phyloP scores from a whole-genome alignment of 2,329 filamentous ascomycete genomes.

The Aureobasidium zeae region DNA sequence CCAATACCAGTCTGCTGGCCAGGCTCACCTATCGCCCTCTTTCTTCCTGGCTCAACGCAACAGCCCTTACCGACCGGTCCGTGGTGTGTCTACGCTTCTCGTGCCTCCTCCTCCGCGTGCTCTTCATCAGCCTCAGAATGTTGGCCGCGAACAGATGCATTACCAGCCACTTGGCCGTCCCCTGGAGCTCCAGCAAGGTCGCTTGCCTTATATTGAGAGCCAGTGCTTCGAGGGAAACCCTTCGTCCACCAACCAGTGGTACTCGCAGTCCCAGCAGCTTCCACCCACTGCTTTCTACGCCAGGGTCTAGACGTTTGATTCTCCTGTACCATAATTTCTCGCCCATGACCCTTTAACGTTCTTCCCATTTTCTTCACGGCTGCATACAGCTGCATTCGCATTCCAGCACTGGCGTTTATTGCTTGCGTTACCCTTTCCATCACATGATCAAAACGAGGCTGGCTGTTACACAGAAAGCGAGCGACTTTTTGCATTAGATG shows the following conservation, averaged over 20 bases:
- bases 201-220: conserved; percentile 34
- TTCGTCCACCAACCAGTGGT: conserved; percentile 11
- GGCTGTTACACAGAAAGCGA: conserved; percentile 10
- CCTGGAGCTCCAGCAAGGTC: conserved; percentile 37
- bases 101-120: conserved; percentile 76
- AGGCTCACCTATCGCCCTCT: conserved; percentile 60
- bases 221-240: conserved; percentile 26
- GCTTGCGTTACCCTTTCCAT: neutral
- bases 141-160: conserved; percentile 42
- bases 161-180: conserved; percentile 42
- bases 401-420: conserved; percentile 5
- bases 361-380: neutral
- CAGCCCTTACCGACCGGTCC: conserved; percentile 86
- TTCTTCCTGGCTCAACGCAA: conserved; percentile 79
- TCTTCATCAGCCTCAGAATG: conserved; percentile 48
- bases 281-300: conserved; percentile 8
- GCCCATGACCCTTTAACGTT: neutral
- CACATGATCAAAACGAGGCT: neutral
- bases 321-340: conserved; percentile 14
- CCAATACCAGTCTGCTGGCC: conserved; percentile 34
- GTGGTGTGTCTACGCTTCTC: conserved; percentile 80
- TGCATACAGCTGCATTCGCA: conserved; percentile 5
- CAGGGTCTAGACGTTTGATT: conserved; percentile 10
- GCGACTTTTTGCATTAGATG: neutral
- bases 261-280: conserved; percentile 7